A percentile compares a stretch with the other conserved stretches of the same genome.
These are phyloP conservation scores for Mortierella alpina DNA, from an alignment of 192 early-diverging fungal genomes.

Conservation along the genomic window DNA sequence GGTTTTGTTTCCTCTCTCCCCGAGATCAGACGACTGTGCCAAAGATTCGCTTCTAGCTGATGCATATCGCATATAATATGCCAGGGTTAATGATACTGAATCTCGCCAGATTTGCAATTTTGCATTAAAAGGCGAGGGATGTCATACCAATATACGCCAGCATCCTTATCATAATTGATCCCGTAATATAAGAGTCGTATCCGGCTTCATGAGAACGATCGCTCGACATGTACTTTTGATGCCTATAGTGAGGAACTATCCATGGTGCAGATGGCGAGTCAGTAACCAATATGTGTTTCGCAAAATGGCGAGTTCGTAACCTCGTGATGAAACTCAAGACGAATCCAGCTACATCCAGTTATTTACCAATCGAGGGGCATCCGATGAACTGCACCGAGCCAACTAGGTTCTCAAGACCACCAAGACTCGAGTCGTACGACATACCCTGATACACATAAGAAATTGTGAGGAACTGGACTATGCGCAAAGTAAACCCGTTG, in stretches of 20 bases:
- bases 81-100: not conserved
- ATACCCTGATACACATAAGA: constrained; percentile 11
- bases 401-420: constrained; percentile 41
- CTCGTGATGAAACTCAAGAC: not conserved
- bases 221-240: constrained; percentile 53
- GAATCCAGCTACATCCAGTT: not conserved
- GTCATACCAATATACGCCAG: constrained; percentile 50
- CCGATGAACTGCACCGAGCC: constrained; percentile 26
- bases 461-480: not conserved
- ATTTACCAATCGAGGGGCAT: constrained; percentile 33
- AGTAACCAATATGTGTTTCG: not conserved
- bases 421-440: constrained; percentile 24
- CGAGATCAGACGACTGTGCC: too few relatives aligned
- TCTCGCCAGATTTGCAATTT: not conserved
- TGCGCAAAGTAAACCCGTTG: not conserved
- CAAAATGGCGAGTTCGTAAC: not conserved
- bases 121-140: not conserved
- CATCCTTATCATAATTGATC: constrained; percentile 78
- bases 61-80: not conserved
- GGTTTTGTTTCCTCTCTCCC: too few relatives aligned
- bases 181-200: constrained; percentile 92
- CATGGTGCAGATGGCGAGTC: not conserved
- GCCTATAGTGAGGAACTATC: constrained; percentile 61
- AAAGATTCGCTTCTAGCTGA: not conserved
- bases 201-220: constrained; percentile 86